These are phyloP conservation scores for Yamadazyma buinensis DNA, from an alignment of 1,139 yeast genomes.

Conservation along the genomic window DNA sequence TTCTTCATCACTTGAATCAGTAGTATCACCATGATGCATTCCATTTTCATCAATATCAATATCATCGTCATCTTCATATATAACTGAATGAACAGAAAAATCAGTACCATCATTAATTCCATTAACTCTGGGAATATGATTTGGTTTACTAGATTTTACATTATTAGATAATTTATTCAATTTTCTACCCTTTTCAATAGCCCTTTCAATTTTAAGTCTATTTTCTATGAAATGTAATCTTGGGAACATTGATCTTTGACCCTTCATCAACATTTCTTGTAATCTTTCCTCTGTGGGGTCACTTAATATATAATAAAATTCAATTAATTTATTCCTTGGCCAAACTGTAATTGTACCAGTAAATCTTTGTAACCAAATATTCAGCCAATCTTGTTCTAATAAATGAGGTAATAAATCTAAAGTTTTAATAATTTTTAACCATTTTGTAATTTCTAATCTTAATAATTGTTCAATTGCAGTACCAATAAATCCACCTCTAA, in stretches of 20 bases:
- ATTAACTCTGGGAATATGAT: background rate
- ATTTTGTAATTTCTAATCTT: conserved; percentile 69
- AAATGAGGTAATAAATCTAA: conserved; percentile 67
- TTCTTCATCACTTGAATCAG: conserved; percentile 20
- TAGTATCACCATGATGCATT: conserved; percentile 3
- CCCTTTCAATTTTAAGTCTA: conserved; percentile 59
- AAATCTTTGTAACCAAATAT: conserved; percentile 69
- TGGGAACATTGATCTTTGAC: conserved; percentile 67
- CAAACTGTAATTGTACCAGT: conserved; percentile 75
- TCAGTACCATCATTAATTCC: background rate
- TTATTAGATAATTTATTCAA: conserved; percentile 16
- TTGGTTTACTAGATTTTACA: background rate
- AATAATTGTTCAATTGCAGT: conserved; percentile 69
- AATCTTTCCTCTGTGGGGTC: conserved; percentile 64
- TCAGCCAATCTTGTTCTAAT: conserved; percentile 78
- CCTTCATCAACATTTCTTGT: conserved; percentile 54
- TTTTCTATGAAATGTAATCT: conserved; percentile 61
- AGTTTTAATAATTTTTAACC: conserved; percentile 65
- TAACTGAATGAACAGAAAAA: conserved; percentile 3
- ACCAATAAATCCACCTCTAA: conserved; percentile 75
- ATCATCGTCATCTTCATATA: conserved; percentile 6
- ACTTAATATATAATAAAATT: conserved; percentile 61
- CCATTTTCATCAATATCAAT: conserved; percentile 5
- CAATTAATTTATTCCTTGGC: conserved; percentile 60
- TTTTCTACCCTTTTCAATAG: conserved; percentile 51